Base-by-base conservation (phyloP, 345 rosid species). In the Balakata baccata region DNA sequence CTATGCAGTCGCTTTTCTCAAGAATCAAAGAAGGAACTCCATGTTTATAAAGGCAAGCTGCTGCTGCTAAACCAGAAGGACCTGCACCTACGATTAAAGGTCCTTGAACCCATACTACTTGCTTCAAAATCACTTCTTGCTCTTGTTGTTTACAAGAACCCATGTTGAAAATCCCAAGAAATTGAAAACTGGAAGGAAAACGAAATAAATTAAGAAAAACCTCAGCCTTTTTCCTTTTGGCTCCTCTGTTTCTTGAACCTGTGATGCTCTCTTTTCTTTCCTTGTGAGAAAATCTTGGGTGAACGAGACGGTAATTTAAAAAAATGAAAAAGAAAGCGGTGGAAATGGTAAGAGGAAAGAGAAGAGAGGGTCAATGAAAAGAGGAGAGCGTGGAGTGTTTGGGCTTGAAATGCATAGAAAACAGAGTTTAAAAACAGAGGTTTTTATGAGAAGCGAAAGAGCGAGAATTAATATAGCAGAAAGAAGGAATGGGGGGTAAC, bases 81-180 rank as follows among this genome's bases (percentile, higher is more conserved):
- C 99, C 98, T 3, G 98, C 99, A n/a, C 99, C 98, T 59, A 92
- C 81, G n/a, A 95, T 87, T 71, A 95, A 82, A 37, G 99, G 90
- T 9, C 89, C 89, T 9, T 68, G 73, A 69, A 92, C 86, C 56
- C 38, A 65, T 76, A 50, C 47, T 61, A 71, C 67, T 65, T 73
- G 64, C 16, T 72, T 64, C 64, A 34, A 54, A 11, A 70, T 18
- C 65, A 17, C 50, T 47, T 56, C 53, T 11, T 59, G 50, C 58
- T 73, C 77, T 78, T 74, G 47, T 43, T 7, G 47, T 43, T 43
- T 67, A 70, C 80, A 80, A 73, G 88, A 77, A 75, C 66, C 81
- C 94, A 89, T 90, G 73, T 60, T 46, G 71, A 45, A 64, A 73
- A 70, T 64, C 80, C 74, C 74, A 73, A 72, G 80, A 78, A 76